Percentiles rank a stretch among this genome's conserved stretches.
These are phyloP conservation scores for Plasmopara viticola DNA, from an alignment of 352 stramenopile species.

Conservation along the genomic window DNA sequence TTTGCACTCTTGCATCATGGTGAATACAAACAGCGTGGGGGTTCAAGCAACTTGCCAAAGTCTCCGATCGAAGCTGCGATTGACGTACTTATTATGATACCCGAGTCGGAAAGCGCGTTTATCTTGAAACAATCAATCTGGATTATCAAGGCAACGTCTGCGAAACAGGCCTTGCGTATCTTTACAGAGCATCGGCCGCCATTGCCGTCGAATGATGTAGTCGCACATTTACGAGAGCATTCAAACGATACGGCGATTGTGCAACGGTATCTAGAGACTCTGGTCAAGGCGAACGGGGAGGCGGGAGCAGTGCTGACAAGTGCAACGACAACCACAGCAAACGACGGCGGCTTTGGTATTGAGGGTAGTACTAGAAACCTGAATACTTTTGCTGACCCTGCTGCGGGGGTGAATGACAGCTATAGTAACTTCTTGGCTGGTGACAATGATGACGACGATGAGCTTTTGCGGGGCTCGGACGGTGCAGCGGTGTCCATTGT, in stretches of 20 bases:
- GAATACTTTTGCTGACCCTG: slow-evolving; percentile 18
- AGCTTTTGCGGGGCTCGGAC: slow-evolving; percentile 19
- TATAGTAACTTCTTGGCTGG: slow-evolving; percentile 77
- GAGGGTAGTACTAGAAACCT: slow-evolving; percentile 25
- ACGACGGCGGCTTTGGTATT: slow-evolving; percentile 7
- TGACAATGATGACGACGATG: slow-evolving; percentile 54
- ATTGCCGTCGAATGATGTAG: slow-evolving; percentile 70
- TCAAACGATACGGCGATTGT: slow-evolving; percentile 68
- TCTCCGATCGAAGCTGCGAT: slow-evolving; percentile 86
- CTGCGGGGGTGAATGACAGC: slow-evolving; percentile 59
- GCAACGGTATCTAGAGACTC: slow-evolving; percentile 75
- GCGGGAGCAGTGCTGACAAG: slow-evolving; percentile 12
- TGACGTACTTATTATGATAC: slow-evolving; percentile 76
- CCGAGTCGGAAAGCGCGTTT: slow-evolving; percentile 72
- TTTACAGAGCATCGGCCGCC: slow-evolving; percentile 72
- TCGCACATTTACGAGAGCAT: slow-evolving; percentile 69
- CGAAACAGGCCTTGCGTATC: slow-evolving; percentile 75
- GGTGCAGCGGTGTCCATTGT: slow-evolving; percentile 23
- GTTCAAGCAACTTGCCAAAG: slow-evolving; percentile 66
- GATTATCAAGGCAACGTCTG: slow-evolving; percentile 70
- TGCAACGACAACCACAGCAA: slow-evolving; percentile 3
- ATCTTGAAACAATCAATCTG: slow-evolving; percentile 86
- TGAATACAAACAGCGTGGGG: slow-evolving; percentile 68
- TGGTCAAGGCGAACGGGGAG: slow-evolving; percentile 51
- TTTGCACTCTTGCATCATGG: slow-evolving; percentile 72